Evolutionary conservation across 805 yeast species (phyloP), one percentile per base, ranked within the genome.

Genomic region (Candida hispaniensis): DNA sequence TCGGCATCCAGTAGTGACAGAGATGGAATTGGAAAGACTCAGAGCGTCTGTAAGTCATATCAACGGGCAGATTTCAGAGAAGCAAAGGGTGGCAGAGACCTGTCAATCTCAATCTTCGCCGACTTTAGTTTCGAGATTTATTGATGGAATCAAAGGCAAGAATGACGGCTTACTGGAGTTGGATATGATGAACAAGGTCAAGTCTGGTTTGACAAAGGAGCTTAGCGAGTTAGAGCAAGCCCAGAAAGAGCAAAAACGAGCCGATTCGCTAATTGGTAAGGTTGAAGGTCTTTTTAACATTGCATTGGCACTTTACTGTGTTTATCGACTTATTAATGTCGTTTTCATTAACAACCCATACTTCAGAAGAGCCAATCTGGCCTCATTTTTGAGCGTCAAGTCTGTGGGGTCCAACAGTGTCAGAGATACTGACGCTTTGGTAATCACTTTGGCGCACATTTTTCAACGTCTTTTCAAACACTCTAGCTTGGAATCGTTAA

Each of bases 231-330:
- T 48, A 12, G 38, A 48, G 27, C 39, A 42, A 19, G 45, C 52
- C 6, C 45, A 47, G 22, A 27, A 33, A 20, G 43, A 44, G 19
- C 61, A 58, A 33, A 23, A 30, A 17, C 42, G 39, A 18, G 42
- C 42, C 3, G 34, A 40, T 14, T 61, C 66, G 7, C 22, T 49
- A 3, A 21, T 41, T 10, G 67, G 67, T 9, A 38, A 47, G 19
- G 12, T 57, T 9, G 42, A 46, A 35, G 30, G 39, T 7, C 20
- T 42, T 12, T 39, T 49, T 7, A 58, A 54, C 41, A 42, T 47
- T 5, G 39, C 50, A 6, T 61, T 61, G 39, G 52, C 66, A 6
- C 23, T 55, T 6, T 61, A 61, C 49, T 61, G 67, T 39, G 45
- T 61, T 7, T 61, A 62, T 48, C 46, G 66, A n/a, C 49, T 61